Conservation (phyloP, 768 basidiomycete species). For the Tubosaeta sp. region DNA sequence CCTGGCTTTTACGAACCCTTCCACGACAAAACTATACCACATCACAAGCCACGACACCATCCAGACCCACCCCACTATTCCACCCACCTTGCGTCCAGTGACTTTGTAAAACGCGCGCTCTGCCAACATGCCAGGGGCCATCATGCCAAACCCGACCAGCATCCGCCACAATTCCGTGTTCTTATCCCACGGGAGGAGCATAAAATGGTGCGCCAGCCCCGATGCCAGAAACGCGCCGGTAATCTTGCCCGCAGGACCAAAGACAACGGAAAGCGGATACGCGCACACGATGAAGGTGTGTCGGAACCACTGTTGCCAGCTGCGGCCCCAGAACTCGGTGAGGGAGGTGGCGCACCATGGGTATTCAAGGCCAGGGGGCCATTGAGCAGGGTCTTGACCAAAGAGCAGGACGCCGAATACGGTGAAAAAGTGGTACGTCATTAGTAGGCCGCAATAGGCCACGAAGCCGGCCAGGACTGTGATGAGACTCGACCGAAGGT, state of each 20-base stretch:
- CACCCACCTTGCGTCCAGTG: neutral
- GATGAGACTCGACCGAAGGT: conserved; percentile 39
- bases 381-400: neutral
- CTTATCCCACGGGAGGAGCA: neutral
- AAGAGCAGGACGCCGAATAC: neutral
- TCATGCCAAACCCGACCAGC: conserved; percentile 1
- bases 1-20: neutral
- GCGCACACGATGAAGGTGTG: neutral
- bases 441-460: conserved; percentile 43
- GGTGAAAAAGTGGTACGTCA: neutral
- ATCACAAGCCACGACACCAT: neutral
- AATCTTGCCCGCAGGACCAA: neutral
- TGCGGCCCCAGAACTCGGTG: neutral
- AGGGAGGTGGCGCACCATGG: neutral
- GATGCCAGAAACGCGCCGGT: neutral
- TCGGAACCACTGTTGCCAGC: conserved; percentile 1
- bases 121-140: neutral
- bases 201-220: neutral
- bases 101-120: neutral
- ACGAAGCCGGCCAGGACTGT: conserved; percentile 39
- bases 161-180: neutral
- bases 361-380: neutral
- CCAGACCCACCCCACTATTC: neutral
- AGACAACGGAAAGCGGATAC: neutral
- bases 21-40: neutral